A percentile compares a stretch with the other conserved stretches of the same genome.
Conservation (phyloP, 345 rosid genomes). For the Erucastrum elatum region DNA sequence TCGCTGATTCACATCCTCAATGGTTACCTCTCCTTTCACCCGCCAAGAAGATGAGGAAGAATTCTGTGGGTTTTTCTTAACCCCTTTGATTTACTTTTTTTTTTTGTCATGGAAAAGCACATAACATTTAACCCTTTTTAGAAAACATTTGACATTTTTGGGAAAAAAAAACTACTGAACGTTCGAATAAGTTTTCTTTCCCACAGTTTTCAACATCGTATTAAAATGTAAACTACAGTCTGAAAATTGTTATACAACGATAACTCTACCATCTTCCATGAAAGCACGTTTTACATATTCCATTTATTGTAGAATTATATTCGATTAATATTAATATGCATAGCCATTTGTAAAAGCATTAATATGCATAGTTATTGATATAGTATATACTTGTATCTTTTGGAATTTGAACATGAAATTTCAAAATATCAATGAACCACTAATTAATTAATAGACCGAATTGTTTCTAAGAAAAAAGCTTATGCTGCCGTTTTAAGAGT, state of each 20-base stretch:
- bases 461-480: not conserved
- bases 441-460: not conserved
- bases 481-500: not conserved
- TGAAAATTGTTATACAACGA: not conserved
- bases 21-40: not conserved
- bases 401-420: not conserved
- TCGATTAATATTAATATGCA: not conserved
- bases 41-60: not conserved
- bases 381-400: not conserved
- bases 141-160: not conserved
- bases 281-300: not conserved
- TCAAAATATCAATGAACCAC: not conserved
- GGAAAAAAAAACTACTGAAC: not conserved
- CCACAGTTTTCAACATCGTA: not conserved
- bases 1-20: not conserved
- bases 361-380: not conserved
- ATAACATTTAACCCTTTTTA: not conserved
- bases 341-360: too few relatives aligned
- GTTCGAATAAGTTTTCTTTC: not conserved
- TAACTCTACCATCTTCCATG: not conserved
- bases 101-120: too few relatives aligned
- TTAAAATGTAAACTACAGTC: not conserved
- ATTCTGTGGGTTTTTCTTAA: not conserved
- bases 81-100: not conserved
- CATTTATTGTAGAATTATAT: not conserved